These are phyloP conservation scores for Pythium rhizo-oryzae DNA, from an alignment of 352 stramenopile genomes.

Conservation along the genomic window DNA sequence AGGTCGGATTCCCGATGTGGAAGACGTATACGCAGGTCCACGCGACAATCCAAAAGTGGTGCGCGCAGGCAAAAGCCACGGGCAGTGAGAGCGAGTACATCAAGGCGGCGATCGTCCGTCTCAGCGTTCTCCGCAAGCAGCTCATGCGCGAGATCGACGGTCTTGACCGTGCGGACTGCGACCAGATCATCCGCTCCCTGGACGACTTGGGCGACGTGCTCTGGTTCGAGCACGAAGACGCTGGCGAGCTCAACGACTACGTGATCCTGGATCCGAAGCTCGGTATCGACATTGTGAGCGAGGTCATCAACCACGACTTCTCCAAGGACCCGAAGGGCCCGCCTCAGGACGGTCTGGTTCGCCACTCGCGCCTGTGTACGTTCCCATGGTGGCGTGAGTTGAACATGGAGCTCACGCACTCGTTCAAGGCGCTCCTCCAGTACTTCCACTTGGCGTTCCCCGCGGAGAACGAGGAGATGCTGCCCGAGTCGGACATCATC, in stretches of 20 bases:
- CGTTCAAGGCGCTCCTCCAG: conserved; percentile 35
- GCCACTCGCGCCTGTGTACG: background rate
- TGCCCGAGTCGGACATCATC: conserved; percentile 20
- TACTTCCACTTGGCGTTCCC: conserved; percentile 28
- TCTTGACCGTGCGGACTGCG: conserved; percentile 1
- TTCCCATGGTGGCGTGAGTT: conserved; percentile 23
- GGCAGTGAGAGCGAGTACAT: background rate
- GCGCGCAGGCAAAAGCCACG: background rate
- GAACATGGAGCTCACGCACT: conserved; percentile 17
- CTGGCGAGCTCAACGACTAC: conserved; percentile 8
- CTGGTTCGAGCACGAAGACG: conserved; percentile 19
- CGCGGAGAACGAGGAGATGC: conserved; percentile 18
- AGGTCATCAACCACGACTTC: conserved; percentile 25
- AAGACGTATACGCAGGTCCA: conserved; percentile 10
- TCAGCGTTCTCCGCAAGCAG: conserved; percentile 2
- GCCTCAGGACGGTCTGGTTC: background rate
- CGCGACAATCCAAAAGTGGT: background rate
- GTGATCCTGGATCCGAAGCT: conserved; percentile 30
- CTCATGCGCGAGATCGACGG: conserved; percentile 3
- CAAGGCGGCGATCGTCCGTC: background rate
- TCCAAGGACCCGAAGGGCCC: background rate
- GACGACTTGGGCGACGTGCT: conserved; percentile 24
- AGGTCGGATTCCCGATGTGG: conserved; percentile 14
- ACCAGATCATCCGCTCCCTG: conserved; percentile 15
- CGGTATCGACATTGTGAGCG: conserved; percentile 29